Evolutionary conservation across 768 basidiomycete species (phyloP), one percentile per base, ranked within the genome.

Genomic region (Pleurotus citrinopileatus): DNA sequence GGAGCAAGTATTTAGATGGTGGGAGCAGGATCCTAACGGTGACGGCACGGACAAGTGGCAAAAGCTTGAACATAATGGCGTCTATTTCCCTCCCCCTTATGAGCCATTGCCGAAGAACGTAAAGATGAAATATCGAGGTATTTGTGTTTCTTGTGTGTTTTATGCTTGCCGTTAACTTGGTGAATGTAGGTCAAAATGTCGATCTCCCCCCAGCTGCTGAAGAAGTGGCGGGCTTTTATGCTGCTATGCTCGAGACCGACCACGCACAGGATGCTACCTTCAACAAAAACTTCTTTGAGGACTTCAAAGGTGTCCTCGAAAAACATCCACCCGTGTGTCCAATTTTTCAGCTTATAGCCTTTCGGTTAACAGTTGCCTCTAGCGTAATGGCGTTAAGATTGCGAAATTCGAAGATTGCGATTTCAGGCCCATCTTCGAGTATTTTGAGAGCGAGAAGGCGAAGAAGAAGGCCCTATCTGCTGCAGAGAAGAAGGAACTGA

Each of bases 211-310:
- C 80, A 10, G 92, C 87, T 57, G 78, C 95, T 5, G 97, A 99
- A 71, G 97, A 99, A 69, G 96, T 98, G 42, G 96, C 97, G 25
- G 89, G 90, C 6, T 99, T 99, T 71, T 99, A 95, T 63, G 97
- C 76, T 29, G 91, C 94, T 17, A 82, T 98, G 77, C 65, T 98
- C 32, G 94, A 94, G 68, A 91, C 91, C 5, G 91, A 94, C 57
- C 95, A 99, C 63, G 91, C 91, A 4, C 78, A 89, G 70, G 94
- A 98, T 66, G 77, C 75, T 12, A 84, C 77, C 0, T 99, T 99
- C 75, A 89, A 91, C 69, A 85, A 86, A 67, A 98, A 99, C 69
- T 99, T 99, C 70, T 99, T 98, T 67, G 79, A 87, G 0, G 96
- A 98, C 66, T 98, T 89, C 81, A 76, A 82, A 57, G 80, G 72